Evolutionary conservation across 441 rosid species (phyloP).

Genomic region (Gossypium davidsonii): DNA sequence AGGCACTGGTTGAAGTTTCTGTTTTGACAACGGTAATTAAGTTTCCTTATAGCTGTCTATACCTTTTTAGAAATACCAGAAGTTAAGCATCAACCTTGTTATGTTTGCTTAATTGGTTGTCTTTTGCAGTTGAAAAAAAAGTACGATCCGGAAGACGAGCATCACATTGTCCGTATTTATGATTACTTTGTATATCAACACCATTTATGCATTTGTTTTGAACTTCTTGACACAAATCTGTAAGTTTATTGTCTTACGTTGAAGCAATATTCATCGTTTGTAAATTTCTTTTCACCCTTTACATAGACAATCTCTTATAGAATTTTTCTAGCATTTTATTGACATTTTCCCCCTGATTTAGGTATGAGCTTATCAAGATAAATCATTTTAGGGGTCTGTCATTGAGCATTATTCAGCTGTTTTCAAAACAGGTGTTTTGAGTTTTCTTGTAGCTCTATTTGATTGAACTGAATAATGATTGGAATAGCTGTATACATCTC

Average conservation of each 20-base stretch:
- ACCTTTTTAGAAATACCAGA: slow-evolving; percentile 5
- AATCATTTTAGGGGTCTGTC: slow-evolving; percentile 93
- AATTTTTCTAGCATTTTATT: slow-evolving; percentile 15
- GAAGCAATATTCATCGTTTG: not conserved
- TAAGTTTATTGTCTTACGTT: slow-evolving; percentile 10
- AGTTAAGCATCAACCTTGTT: slow-evolving; percentile 8
- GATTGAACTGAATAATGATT: slow-evolving; percentile 3
- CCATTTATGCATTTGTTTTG: slow-evolving; percentile 97
- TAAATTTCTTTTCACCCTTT: slow-evolving; percentile 12
- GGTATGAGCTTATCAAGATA: slow-evolving; percentile 97
- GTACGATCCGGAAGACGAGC: slow-evolving; percentile 96
- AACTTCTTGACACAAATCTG: slow-evolving; percentile 94
- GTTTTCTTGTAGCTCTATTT: slow-evolving; percentile 14
- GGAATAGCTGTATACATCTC: not conserved
- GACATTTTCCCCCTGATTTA: slow-evolving; percentile 26
- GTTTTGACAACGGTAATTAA: slow-evolving; percentile 75
- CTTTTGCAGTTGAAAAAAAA: slow-evolving; percentile 82
- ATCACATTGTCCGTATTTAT: slow-evolving; percentile 95
- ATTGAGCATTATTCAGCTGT: slow-evolving; percentile 85
- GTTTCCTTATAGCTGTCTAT: slow-evolving; percentile 14
- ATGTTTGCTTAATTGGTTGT: slow-evolving; percentile 24
- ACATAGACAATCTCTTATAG: slow-evolving; percentile 6
- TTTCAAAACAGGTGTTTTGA: slow-evolving; percentile 84
- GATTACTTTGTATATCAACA: slow-evolving; percentile 84
- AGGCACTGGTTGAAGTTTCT: slow-evolving; percentile 95